Base-by-base conservation (phyloP, 768 basidiomycete species). In the Porpolomopsis calyptriformis region DNA sequence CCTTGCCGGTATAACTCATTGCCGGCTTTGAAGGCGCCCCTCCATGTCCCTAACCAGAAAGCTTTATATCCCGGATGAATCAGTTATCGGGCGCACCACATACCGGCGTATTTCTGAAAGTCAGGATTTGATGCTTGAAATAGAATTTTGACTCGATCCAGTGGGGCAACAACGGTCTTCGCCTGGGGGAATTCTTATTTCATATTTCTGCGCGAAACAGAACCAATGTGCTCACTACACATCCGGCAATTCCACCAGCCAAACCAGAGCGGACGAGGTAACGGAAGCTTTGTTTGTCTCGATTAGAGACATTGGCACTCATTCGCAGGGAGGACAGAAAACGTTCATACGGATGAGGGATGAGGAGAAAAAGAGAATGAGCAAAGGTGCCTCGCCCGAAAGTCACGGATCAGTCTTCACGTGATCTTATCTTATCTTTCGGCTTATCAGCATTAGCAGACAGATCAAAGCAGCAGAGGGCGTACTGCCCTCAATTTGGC, bases 131-230 rank as follows among this genome's bases (percentile, higher is more conserved):
- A 89, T 0, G 96, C 90, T 62, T 99, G 94, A 60, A 98, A 96
- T 40, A 99, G 80, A 56, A 99, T 99, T 69, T 99, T 99, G 55
- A 99, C 93, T 60, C 96, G 74, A 62, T 99, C 96, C 40, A 99
- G 74, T 3, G 96, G 96, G 16, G 96, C 96, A 36, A 96, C 88
- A 25, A 82, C 83, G 10, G 91, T 90, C 66, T 94, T 94, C 40
- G 92, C 91, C 93, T 94, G 52, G 33, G 38, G 20, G 10, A 31
- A 39, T 36, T 41, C 31, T 29, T 38, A 34, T 25, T 42, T 52
- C 37, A 53, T 49, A 31, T 56, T 51, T 40, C 42, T 29, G 6
- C 29, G 31, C 45, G 33, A 18, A 35, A 39, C 33, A 51, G 26
- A 46, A 50, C 20, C 41, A 46, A 19, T 46, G 36, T 31, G 76